These are phyloP conservation scores for Ceratocystis cacaofunesta DNA, from an alignment of 2,329 filamentous ascomycete species.

Conservation along the genomic window DNA sequence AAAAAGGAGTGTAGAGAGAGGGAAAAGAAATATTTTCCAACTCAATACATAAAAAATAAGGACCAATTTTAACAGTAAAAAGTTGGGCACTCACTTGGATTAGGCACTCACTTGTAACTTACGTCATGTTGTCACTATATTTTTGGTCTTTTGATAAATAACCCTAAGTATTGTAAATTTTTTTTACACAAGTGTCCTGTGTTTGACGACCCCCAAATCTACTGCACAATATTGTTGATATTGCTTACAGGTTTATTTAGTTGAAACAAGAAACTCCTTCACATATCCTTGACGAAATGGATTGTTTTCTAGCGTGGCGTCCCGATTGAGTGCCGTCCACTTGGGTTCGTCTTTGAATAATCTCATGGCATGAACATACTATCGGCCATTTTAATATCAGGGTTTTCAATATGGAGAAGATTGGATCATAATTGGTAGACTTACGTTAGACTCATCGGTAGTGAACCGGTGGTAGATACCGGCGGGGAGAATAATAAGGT, in stretches of 20 bases:
- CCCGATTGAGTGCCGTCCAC: constrained; percentile 87
- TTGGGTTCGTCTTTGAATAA: constrained; percentile 98
- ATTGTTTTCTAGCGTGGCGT: constrained; percentile 63
- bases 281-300: constrained; percentile 67
- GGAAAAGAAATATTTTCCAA: no score
- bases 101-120: no score
- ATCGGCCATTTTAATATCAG: neutral
- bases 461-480: constrained; percentile 98
- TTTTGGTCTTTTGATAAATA: neutral
- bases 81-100: no score
- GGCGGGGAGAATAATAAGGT: constrained; percentile 83
- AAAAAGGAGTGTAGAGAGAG: no score
- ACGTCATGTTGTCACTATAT: neutral
- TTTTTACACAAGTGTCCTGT: no score
- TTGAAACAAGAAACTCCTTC: constrained; percentile 9
- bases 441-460: constrained; percentile 76
- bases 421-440: constrained; percentile 26
- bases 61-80: no score
- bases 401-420: neutral
- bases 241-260: constrained; percentile 8
- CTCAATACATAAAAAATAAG: no score
- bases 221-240: no score
- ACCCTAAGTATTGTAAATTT: no score
- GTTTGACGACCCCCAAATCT: no score
- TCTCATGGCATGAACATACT: constrained; percentile 94